These are phyloP conservation scores for Mycocentrospora acerina DNA, from an alignment of 2,329 filamentous ascomycete genomes.

Conservation along the genomic window DNA sequence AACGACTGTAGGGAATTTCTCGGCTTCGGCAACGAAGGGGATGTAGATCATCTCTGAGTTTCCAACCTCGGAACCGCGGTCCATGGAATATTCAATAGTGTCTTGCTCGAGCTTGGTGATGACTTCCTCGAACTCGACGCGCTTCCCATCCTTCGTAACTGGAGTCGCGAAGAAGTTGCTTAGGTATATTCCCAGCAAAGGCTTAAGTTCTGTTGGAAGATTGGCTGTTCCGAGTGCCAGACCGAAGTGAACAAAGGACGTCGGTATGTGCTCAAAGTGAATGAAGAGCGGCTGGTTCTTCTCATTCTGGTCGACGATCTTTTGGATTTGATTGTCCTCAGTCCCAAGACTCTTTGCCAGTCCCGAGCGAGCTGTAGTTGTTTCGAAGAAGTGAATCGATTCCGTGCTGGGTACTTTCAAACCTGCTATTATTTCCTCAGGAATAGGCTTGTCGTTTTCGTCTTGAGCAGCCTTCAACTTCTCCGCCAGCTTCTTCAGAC, in stretches of 20 bases:
- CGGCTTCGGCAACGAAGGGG: constrained; percentile 80
- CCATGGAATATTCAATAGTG: constrained; percentile 80
- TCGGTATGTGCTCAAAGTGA: constrained; percentile 94
- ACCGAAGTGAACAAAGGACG: constrained; percentile 86
- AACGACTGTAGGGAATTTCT: constrained; percentile 82
- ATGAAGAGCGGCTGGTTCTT: constrained; percentile 75
- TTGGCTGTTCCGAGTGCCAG: constrained; percentile 77
- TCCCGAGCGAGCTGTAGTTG: constrained; percentile 80
- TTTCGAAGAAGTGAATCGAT: constrained; percentile 93
- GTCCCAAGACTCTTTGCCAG: constrained; percentile 70
- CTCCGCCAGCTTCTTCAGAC: constrained; percentile 71
- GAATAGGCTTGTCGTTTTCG: constrained; percentile 86
- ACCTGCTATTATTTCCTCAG: constrained; percentile 73
- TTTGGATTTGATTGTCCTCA: constrained; percentile 69
- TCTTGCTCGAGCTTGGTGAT: constrained; percentile 89
- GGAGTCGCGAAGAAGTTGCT: constrained; percentile 96
- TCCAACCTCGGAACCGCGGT: constrained; percentile 66
- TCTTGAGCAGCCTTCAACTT: constrained; percentile 81
- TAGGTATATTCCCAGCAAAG: constrained; percentile 78
- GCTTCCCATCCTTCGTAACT: constrained; percentile 72
- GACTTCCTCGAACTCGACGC: constrained; percentile 85
- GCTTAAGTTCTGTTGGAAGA: constrained; percentile 79
- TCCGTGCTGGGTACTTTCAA: constrained; percentile 83
- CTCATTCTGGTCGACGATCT: constrained; percentile 69
- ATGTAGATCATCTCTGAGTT: constrained; percentile 82